These are phyloP conservation scores for Phlebopus sp. DNA, from an alignment of 1,284 basidiomycete species.

Conservation along the genomic window DNA sequence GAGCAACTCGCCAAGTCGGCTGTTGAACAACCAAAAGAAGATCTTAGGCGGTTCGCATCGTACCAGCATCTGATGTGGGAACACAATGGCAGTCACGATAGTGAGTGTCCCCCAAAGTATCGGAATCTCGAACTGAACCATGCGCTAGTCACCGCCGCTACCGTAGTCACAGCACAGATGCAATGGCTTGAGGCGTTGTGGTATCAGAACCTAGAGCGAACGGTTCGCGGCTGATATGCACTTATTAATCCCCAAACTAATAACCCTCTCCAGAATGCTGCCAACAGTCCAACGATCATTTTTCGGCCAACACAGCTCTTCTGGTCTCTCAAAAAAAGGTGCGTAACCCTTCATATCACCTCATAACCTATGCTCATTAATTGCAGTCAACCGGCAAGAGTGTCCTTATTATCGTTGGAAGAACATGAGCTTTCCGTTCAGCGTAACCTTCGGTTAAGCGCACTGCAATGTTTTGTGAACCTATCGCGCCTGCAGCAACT, in stretches of 20 bases:
- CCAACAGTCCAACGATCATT: constrained; percentile 21
- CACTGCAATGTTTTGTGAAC: constrained; percentile 36
- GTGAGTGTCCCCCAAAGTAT: constrained; percentile 16
- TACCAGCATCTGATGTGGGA: constrained; percentile 60
- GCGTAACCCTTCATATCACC: background rate
- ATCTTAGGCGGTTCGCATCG: constrained; percentile 43
- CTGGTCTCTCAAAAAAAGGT: constrained; percentile 25
- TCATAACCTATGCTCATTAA: constrained; percentile 2
- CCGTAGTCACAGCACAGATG: constrained; percentile 34
- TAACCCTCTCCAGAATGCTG: constrained; percentile 16
- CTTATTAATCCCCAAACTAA: background rate
- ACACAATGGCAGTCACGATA: constrained; percentile 37
- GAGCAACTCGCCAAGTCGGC: constrained; percentile 36
- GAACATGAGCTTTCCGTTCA: constrained; percentile 36
- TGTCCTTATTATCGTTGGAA: constrained; percentile 31
- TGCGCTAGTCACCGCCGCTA: constrained; percentile 31
- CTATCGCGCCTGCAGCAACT: constrained; percentile 42
- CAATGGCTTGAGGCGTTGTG: constrained; percentile 55
- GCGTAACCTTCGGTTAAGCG: constrained; percentile 35
- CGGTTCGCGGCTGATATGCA: constrained; percentile 10
- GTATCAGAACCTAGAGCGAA: constrained; percentile 23
- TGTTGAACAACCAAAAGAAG: constrained; percentile 29
- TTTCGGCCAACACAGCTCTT: constrained; percentile 26
- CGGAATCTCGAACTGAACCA: background rate
- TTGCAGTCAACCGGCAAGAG: constrained; percentile 18